phyloP scores from a whole-genome alignment of 164 flowering plant species.

The Vitis riparia region DNA sequence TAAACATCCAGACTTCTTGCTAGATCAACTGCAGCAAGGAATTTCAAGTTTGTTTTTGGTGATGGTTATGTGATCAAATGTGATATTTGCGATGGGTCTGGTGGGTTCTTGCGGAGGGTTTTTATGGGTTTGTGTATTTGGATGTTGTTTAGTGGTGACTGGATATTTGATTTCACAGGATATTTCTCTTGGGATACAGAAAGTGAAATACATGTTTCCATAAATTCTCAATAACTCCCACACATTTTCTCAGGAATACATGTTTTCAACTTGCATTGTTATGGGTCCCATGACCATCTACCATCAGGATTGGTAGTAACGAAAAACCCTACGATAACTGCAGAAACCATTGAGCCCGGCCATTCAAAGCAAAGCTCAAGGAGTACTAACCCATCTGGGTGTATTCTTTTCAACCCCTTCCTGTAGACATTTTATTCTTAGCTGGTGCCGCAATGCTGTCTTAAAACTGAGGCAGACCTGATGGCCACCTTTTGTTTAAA shows the following conservation, averaged over 20 bases:
- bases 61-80: conserved; percentile 8
- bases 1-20: conserved; percentile 6
- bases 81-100: conserved; percentile 4
- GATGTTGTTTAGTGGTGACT: conserved; percentile 9
- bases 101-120: conserved; percentile 11
- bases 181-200: background rate
- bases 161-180: background rate
- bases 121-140: conserved; percentile 4
- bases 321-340: no score
- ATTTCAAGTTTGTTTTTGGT: background rate
- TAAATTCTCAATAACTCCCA: background rate
- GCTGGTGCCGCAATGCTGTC: no score
- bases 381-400: no score
- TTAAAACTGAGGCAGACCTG: no score
- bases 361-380: no score
- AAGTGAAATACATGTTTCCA: background rate
- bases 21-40: background rate
- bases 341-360: no score
- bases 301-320: no score
- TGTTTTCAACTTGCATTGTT: no score
- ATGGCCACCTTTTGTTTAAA: no score
- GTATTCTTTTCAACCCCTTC: no score
- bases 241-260: background rate
- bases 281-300: no score
- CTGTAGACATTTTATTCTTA: no score